A percentile compares a stretch with the other conserved stretches of the same genome.
These are phyloP conservation scores for Backusella westeae DNA, from an alignment of 192 early-diverging fungal species.

Conservation along the genomic window DNA sequence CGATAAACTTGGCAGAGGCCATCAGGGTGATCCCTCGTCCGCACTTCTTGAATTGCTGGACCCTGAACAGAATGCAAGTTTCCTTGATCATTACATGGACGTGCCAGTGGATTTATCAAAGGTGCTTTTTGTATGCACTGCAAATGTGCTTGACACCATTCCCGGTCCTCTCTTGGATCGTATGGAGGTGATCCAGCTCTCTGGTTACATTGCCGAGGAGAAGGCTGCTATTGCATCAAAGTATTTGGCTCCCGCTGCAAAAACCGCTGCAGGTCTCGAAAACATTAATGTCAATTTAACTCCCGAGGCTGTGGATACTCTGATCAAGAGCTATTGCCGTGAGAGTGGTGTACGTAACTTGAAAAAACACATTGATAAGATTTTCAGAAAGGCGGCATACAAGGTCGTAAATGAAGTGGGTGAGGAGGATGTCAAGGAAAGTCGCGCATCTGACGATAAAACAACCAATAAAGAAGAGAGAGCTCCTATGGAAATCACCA, in stretches of 20 bases:
- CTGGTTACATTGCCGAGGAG: constrained; percentile 87
- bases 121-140: constrained; percentile 98
- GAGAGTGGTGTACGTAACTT: constrained; percentile 97
- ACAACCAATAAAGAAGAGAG: constrained; percentile 26
- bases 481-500: constrained; percentile 46
- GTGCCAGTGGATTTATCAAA: constrained; percentile 97
- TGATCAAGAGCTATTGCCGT: constrained; percentile 92
- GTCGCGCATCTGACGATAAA: constrained; percentile 23
- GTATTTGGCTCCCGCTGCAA: constrained; percentile 87
- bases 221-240: constrained; percentile 93
- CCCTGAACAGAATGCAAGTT: constrained; percentile 96
- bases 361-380: constrained; percentile 99
- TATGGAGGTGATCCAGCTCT: constrained; percentile 97
- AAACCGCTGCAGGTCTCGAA: constrained; percentile 78
- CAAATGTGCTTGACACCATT: constrained; percentile 96
- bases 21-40: constrained; percentile 97
- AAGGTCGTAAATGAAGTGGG: constrained; percentile 72
- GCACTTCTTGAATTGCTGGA: constrained; percentile 95
- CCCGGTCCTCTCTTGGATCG: constrained; percentile 97
- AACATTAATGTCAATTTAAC: constrained; percentile 67
- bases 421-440: constrained; percentile 25
- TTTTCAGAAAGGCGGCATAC: constrained; percentile 95
- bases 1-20: constrained; percentile 96
- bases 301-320: constrained; percentile 72
- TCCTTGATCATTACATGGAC: constrained; percentile 99